Base-by-base conservation (phyloP, 106 monocot genomes). In the Allium fistulosum region DNA sequence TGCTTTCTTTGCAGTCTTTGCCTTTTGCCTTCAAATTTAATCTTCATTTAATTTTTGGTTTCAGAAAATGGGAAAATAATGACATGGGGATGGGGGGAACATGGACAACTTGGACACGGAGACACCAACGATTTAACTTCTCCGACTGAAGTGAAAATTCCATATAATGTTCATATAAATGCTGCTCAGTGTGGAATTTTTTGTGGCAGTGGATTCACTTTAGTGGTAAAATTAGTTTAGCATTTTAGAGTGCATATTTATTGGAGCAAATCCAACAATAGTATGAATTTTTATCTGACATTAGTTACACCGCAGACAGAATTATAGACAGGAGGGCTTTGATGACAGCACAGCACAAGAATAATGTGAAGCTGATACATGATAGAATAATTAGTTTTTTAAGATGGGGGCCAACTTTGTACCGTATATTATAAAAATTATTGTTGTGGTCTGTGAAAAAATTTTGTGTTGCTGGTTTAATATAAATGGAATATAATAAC, bases 1-100 rank as follows among this genome's bases (percentile, higher is more conserved):
- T 37, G 37, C 37, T 72, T 59, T 37, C 16, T 8, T 62, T 50
- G 60, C n/a, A 62, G 46, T 1, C 10, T 50, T 26, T 37, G 0
- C 9, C 60, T 15, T 6, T 45, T 28, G 51, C 61, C 22, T n/a
- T 28, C 14, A 62, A 53, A 8, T 67, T 59, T 37, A 6, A 46
- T 70, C 22, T 62, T 53, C 12, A 48, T 16, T 4, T 73, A 59
- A 15, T 68, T 37, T 48, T 17, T 37, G 46, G 15, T 78, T 57
- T 46, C 75, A 94, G 94, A 87, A 48, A 66, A 71, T 53, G 85
- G 85, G 66, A 74, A 46, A 15, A 61, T 90, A 45, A 79, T 94
- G 85, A 83, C 87, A 53, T 94, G 94, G 94, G 94, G 94, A 14
- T 94, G 90, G 94, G 94, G 90, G 14, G 94, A 94, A 51, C 94